Evolutionary conservation across 768 basidiomycete species (phyloP), one percentile per base, ranked within the genome.

Genomic region (Leccinum arenicola): DNA sequence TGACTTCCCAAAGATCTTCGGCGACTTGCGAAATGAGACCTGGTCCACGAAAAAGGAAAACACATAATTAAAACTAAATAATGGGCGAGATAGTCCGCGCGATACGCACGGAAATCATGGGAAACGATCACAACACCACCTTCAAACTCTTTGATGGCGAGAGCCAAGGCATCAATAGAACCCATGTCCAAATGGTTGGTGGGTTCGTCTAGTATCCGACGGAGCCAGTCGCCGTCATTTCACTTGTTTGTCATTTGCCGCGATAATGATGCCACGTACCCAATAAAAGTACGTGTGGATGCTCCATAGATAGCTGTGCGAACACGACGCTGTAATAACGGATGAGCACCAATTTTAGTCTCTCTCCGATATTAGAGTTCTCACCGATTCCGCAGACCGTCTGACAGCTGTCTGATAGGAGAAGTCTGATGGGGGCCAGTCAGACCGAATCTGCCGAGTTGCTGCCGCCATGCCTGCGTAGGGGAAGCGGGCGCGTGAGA

Each of bases 111-210:
- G 90, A 99, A 99, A 76, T 99, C 96, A 80, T 98, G 97, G 51
- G 95, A 98, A 63, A 99, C 97, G 72, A 99, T 98, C 66, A 98
- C 97, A 43, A 99, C 97, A 68, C 97, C 96, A 60, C 97, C 97
- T 70, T 92, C 89, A 73, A 93, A 99, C 70, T 91, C 92, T 75
- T 96, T 97, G 82, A 99, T 98, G 52, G 97, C 96, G 25, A 75
- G 74, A 7, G 97, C 97, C 51, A 99, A 84, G 1, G 97, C 96
- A 72, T 98, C 96, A 73, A 99, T 99, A 29, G 93, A 95, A 64
- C 84, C 88, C 96, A 97, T 96, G 73, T 97, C 95, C 82, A 97
- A 84, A 75, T 98, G 95, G 73, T 97, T 98, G 43, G 95, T 98
- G 53, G 95, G 94, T 75, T 96, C 93, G 73, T 95, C 94, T 85